Conservation (phyloP, 306 rosid species). For the Vachellia collinsii region DNA sequence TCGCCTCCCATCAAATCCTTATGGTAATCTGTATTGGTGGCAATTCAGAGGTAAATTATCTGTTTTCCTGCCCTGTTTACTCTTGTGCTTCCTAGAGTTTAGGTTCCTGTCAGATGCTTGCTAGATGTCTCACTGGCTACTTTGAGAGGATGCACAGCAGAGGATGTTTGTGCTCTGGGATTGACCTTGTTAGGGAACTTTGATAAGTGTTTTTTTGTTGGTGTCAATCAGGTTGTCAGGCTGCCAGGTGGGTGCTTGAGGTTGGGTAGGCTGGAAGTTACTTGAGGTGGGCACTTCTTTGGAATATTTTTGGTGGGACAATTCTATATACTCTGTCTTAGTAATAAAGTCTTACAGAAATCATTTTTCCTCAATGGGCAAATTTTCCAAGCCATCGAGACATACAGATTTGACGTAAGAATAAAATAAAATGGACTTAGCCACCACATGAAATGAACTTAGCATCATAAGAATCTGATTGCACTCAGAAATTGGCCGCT, state of each 20-base stretch:
- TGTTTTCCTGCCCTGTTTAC: neutral
- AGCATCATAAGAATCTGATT: neutral
- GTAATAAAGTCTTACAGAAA: neutral
- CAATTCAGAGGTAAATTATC: neutral
- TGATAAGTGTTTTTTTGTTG: neutral
- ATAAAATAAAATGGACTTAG: neutral
- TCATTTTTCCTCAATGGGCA: neutral
- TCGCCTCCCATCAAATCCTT: neutral
- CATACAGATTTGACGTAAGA: neutral
- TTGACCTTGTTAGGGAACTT: neutral
- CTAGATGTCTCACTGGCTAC: neutral
- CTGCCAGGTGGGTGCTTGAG: neutral
- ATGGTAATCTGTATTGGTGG: neutral
- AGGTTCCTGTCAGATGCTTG: neutral
- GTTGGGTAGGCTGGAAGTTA: neutral
- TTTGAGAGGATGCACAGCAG: neutral
- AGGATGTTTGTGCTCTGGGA: neutral
- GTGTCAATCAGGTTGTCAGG: neutral
- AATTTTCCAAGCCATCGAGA: neutral
- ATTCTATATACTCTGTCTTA: neutral
- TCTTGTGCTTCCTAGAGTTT: neutral
- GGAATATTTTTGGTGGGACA: neutral
- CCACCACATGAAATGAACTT: neutral
- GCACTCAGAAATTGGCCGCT: neutral
- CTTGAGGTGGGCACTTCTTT: neutral